A percentile compares a stretch with the other conserved stretches of the same genome.
Evolutionary conservation across 371 early-diverging fungal genomes (phyloP).

Genomic region (Rhizopus microsporus): DNA sequence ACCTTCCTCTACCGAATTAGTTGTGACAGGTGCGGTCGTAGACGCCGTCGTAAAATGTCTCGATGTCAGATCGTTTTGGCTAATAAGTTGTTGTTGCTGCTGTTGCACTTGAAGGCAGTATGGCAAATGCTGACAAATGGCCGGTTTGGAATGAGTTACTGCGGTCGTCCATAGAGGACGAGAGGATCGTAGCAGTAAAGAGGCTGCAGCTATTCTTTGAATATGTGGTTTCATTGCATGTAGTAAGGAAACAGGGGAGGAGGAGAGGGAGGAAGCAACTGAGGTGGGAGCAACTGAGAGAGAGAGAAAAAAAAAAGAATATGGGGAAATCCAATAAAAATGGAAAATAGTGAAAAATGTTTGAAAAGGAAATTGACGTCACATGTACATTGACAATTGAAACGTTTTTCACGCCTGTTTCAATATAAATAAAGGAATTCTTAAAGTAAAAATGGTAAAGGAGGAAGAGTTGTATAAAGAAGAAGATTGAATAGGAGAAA

Average conservation of each 20-base stretch:
- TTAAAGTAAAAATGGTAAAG: no score
- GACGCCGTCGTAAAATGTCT: background rate
- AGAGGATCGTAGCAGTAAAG: constrained; percentile 16
- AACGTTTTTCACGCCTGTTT: no score
- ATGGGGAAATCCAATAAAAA: no score
- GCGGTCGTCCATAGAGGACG: constrained; percentile 9
- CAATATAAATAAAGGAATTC: no score
- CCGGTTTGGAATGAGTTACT: constrained; percentile 4
- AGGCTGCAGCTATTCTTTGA: constrained; percentile 27
- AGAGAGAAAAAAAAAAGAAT: background rate
- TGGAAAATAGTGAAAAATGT: no score
- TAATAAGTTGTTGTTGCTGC: constrained; percentile 1
- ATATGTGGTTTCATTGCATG: constrained; percentile 22
- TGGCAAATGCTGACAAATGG: constrained; percentile 8
- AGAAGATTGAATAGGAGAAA: no score
- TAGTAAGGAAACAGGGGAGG: background rate
- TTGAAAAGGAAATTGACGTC: no score
- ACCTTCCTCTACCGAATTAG: background rate
- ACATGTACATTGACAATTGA: no score
- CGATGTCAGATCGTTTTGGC: no score
- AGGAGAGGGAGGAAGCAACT: background rate
- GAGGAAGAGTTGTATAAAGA: no score
- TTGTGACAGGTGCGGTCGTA: background rate
- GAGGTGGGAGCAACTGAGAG: background rate
- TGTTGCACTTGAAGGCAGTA: constrained; percentile 17